Conservation (phyloP, 2,329 filamentous ascomycete species). For the Gliomastix tumulicola region DNA sequence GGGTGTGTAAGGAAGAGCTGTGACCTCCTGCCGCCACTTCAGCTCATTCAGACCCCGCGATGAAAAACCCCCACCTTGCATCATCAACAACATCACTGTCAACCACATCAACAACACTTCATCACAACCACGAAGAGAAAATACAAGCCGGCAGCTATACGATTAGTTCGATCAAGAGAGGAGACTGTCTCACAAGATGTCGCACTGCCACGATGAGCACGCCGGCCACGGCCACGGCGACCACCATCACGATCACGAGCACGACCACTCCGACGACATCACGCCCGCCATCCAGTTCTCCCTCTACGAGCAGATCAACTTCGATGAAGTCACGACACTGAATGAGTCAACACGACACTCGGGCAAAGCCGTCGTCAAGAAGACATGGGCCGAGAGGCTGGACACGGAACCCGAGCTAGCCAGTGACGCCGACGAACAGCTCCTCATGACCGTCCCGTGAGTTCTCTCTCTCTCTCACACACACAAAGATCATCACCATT, state of each 20-base stretch:
- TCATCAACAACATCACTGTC: too few species aligned
- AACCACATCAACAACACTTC: too few species aligned
- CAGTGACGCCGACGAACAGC: constrained; percentile 85
- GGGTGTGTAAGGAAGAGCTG: too few species aligned
- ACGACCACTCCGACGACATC: constrained; percentile 89
- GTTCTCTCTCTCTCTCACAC: constrained; percentile 22
- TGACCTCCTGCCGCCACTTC: too few species aligned
- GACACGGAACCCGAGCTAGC: constrained; percentile 65
- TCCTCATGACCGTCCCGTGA: constrained; percentile 88
- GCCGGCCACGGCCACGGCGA: constrained; percentile 43
- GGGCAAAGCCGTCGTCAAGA: constrained; percentile 72
- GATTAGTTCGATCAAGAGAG: too few species aligned
- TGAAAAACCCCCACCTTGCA: too few species aligned
- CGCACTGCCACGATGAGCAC: constrained; percentile 45
- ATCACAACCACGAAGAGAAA: too few species aligned
- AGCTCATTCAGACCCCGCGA: too few species aligned
- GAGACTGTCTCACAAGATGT: too few species aligned
- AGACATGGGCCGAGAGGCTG: constrained; percentile 83
- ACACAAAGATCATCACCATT: background rate
- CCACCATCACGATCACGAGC: constrained; percentile 50
- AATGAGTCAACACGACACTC: constrained; percentile 69
- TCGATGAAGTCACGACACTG: constrained; percentile 74
- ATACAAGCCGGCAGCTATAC: too few species aligned
- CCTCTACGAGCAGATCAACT: constrained; percentile 88
- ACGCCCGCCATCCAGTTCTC: constrained; percentile 86